Evolutionary conservation across 1,284 basidiomycete species (phyloP).

Genomic region (Schizophyllum amplum): DNA sequence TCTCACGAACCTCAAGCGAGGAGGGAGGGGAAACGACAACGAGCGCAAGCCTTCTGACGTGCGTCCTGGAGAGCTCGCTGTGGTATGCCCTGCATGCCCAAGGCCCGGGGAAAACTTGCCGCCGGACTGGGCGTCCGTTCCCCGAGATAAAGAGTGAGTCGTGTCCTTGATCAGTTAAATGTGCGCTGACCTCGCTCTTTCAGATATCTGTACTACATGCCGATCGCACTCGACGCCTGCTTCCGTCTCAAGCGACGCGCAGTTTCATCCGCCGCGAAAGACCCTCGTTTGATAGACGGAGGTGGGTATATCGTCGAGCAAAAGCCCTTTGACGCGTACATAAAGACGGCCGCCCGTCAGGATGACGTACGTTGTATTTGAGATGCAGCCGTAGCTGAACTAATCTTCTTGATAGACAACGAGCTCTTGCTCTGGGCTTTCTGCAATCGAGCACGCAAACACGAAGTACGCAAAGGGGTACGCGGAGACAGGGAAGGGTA

Average conservation of each 20-base stretch:
- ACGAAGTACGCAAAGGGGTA: too few relatives aligned
- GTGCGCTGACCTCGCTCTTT: too few relatives aligned
- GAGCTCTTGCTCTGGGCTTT: too few relatives aligned
- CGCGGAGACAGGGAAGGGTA: too few relatives aligned
- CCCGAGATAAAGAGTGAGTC: slow-evolving; percentile 2
- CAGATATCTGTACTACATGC: slow-evolving; percentile 13
- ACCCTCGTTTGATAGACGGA: neutral
- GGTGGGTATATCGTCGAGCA: slow-evolving; percentile 3
- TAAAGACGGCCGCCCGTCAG: too few relatives aligned
- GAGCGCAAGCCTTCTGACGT: neutral
- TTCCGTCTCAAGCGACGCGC: slow-evolving; percentile 14
- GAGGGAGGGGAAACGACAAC: slow-evolving; percentile 12
- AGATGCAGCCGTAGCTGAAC: too few relatives aligned
- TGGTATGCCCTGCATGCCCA: slow-evolving; percentile 19
- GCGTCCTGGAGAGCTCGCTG: slow-evolving; percentile 14
- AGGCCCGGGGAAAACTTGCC: slow-evolving; percentile 18
- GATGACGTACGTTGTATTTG: too few relatives aligned
- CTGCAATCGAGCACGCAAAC: too few relatives aligned
- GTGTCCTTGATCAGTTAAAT: too few relatives aligned
- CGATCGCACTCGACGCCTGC: slow-evolving; percentile 15
- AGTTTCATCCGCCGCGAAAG: slow-evolving; percentile 1
- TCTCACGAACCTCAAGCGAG: slow-evolving; percentile 15
- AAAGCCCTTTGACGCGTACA: too few relatives aligned
- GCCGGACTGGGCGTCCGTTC: slow-evolving; percentile 11
- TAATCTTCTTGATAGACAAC: too few relatives aligned